These are phyloP conservation scores for Chaetomiaceae sp. DNA, from an alignment of 2,329 filamentous ascomycete genomes.

Conservation along the genomic window DNA sequence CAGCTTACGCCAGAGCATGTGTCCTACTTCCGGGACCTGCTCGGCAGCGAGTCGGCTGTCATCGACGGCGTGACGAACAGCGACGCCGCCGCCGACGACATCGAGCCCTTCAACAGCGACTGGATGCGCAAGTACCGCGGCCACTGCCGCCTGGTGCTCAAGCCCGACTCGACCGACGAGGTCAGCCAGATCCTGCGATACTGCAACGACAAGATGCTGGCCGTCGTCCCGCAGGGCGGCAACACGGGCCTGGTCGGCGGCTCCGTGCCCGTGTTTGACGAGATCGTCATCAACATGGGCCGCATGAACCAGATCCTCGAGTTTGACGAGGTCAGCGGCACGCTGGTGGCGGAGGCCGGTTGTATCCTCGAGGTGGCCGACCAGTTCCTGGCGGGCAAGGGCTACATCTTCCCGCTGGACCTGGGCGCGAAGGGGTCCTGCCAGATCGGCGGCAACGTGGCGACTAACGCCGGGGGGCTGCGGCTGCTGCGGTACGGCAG, in stretches of 20 bases:
- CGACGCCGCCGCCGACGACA: slow-evolving; percentile 61
- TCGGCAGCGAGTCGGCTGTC: slow-evolving; percentile 72
- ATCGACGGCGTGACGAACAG: slow-evolving; percentile 76
- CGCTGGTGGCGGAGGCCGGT: slow-evolving; percentile 84
- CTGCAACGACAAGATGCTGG: slow-evolving; percentile 88
- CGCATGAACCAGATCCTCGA: slow-evolving; percentile 88
- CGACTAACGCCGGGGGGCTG: slow-evolving; percentile 91
- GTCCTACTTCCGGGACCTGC: slow-evolving; percentile 70
- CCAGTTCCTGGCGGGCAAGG: slow-evolving; percentile 72
- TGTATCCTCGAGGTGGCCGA: slow-evolving; percentile 87
- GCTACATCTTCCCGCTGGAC: slow-evolving; percentile 90
- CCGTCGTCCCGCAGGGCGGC: slow-evolving; percentile 93
- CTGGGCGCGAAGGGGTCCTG: slow-evolving; percentile 97
- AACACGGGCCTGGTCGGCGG: slow-evolving; percentile 96
- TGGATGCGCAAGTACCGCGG: slow-evolving; percentile 99
- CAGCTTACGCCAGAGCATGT: slow-evolving; percentile 74
- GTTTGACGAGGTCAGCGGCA: slow-evolving; percentile 89
- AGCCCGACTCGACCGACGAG: slow-evolving; percentile 76
- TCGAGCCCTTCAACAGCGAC: slow-evolving; percentile 90
- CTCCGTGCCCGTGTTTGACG: slow-evolving; percentile 94
- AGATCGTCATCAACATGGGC: slow-evolving; percentile 86
- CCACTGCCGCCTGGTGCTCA: slow-evolving; percentile 79
- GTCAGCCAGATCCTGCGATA: slow-evolving; percentile 88
- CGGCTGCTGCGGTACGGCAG: slow-evolving; percentile 88
- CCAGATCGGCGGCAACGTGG: slow-evolving; percentile 91